Percentiles rank a stretch among this genome's conserved stretches.
These are phyloP conservation scores for Phtheirospermum japonicum DNA, from an alignment of 257 asterid species.

Conservation along the genomic window DNA sequence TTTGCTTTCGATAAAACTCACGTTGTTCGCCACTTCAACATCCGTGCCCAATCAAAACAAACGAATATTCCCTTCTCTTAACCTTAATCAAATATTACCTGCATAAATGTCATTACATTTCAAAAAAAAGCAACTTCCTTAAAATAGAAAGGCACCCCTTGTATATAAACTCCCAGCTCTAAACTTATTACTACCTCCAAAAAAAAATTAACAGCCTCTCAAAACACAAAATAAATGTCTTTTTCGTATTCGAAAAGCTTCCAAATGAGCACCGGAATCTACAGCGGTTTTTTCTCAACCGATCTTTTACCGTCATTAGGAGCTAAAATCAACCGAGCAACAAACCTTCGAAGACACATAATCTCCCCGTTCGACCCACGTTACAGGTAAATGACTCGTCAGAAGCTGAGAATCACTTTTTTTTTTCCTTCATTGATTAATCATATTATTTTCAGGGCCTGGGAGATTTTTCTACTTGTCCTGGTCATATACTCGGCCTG, in stretches of 20 bases:
- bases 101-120: background rate
- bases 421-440: background rate
- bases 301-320: conserved; percentile 78
- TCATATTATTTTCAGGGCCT: conserved; percentile 57
- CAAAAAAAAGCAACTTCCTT: conserved; percentile 11
- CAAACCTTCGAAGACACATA: conserved; percentile 50
- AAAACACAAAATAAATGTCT: conserved; percentile 33
- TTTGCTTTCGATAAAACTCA: background rate
- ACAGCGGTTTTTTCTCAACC: conserved; percentile 50
- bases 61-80: conserved; percentile 2
- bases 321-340: conserved; percentile 49
- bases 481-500: conserved; percentile 79
- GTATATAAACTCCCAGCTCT: conserved; percentile 40
- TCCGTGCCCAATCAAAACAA: conserved; percentile 9
- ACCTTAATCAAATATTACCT: background rate
- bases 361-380: conserved; percentile 65
- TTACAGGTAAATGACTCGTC: conserved; percentile 47
- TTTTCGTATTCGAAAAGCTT: conserved; percentile 42
- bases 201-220: no score
- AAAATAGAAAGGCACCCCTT: conserved; percentile 18
- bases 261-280: conserved; percentile 15
- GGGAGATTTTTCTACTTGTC: conserved; percentile 69
- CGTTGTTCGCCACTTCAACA: conserved; percentile 28
- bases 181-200: background rate
- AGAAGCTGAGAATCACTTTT: background rate